Base-by-base conservation (phyloP, 441 rosid species). In the Breynia disticha region DNA sequence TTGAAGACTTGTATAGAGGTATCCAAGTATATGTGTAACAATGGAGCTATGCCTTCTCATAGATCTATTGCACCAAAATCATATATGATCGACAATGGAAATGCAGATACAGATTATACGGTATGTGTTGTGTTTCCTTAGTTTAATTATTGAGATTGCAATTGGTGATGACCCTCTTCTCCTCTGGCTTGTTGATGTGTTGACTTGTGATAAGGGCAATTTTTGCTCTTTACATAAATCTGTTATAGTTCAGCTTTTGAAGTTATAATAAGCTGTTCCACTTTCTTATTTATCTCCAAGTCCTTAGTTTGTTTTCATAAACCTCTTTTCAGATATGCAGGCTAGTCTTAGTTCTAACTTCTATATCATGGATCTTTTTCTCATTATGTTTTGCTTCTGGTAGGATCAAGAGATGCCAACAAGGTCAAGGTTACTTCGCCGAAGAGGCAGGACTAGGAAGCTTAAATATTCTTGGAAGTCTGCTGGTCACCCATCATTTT, bases 381-480 rank as follows among this genome's bases (percentile, higher is more conserved):
- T 17, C 20, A 42, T 44, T 46, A 46, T 15, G 11, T 46, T 65
- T 15, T 14, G 41, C 50, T 62, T 56, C 24, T 56, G 54, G 45
- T 69, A 87, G 98, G 86, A 76, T 67, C 89, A 77, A 62, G 88
- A 75, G 57, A 70, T 73, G 57, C 68, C 83, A 18, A 42, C 75
- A 64, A 83, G 81, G 72, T 55, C 75, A 11, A 73, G 80, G 54
- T 48, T 80, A 16, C 55, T 76, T 54, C 80, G 88, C 53, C 81
- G 75, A 67, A 78, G 74, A 61, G 79, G 97, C 59, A 81, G 73
- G 77, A 67, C 91, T 0, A 75, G 84, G 62, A 86, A 82, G 67
- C 83, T 80, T 50, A 86, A 82, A 68, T 82, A 86, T 74, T 86
- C 95, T 56, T 80, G 85, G 86, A 87, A 83, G 57, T 76, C 84